A percentile compares a stretch with the other conserved stretches of the same genome.
These are phyloP conservation scores for Hypoxylon sp. DNA, from an alignment of 2,329 filamentous ascomycete genomes.

Conservation along the genomic window DNA sequence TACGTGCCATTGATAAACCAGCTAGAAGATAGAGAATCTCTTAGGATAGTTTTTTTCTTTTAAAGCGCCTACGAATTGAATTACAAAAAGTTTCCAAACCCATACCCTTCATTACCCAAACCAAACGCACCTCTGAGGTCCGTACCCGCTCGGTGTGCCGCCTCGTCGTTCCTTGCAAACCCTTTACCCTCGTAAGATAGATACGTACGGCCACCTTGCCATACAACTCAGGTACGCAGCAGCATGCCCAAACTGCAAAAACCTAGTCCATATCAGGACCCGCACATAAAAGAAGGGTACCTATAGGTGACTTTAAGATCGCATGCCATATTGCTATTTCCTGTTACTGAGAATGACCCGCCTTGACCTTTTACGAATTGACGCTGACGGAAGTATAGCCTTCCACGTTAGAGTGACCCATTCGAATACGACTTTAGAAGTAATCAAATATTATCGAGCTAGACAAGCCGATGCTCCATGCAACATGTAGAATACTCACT, in stretches of 20 bases:
- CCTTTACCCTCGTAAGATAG: slow-evolving; percentile 51
- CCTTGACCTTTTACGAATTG: neutral
- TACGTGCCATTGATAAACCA: neutral
- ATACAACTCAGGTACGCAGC: slow-evolving; percentile 48
- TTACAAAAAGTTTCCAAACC: slow-evolving; percentile 45
- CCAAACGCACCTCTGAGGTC: slow-evolving; percentile 26
- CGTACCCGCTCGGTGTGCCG: slow-evolving; percentile 36
- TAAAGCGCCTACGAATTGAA: neutral
- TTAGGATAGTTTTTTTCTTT: too few species aligned
- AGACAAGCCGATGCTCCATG: neutral
- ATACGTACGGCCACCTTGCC: slow-evolving; percentile 48
- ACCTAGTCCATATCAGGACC: slow-evolving; percentile 34
- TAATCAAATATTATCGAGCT: neutral
- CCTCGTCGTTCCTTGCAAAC: slow-evolving; percentile 50
- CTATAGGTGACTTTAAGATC: neutral
- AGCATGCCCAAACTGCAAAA: slow-evolving; percentile 45
- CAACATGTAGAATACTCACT: slow-evolving; percentile 45
- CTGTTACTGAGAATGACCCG: slow-evolving; percentile 5
- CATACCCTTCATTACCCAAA: slow-evolving; percentile 44
- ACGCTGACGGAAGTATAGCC: slow-evolving; percentile 54
- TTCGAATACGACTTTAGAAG: slow-evolving; percentile 54
- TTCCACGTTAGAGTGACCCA: slow-evolving; percentile 59
- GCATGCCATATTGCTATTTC: slow-evolving; percentile 30
- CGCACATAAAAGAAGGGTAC: neutral
- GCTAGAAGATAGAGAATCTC: neutral